Evolutionary conservation across 2,329 filamentous ascomycete genomes (phyloP), one percentile per base, ranked within the genome.

Genomic region (Malbranchea zuffiana): DNA sequence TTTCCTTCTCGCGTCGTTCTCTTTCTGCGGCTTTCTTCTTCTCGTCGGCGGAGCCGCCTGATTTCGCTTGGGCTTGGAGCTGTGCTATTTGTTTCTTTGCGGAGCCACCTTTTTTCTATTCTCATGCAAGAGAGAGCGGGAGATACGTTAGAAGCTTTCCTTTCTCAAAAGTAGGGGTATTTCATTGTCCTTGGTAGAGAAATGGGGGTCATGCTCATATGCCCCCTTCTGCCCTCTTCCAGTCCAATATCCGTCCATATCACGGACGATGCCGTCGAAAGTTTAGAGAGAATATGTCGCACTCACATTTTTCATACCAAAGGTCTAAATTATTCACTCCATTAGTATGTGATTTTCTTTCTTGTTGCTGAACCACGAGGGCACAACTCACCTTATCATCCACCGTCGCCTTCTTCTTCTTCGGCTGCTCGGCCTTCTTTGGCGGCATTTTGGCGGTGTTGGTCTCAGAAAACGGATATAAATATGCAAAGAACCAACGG

Each of bases 221-320:
- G 17, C 24, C 21, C 27, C 29, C 29, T 24, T n/a, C n/a, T n/a
- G n/a, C n/a, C n/a, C n/a, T n/a, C n/a, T n/a, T n/a, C n/a, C n/a
- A n/a, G n/a, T n/a, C n/a, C n/a, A n/a, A n/a, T n/a, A n/a, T n/a
- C n/a, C n/a, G n/a, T n/a, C n/a, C n/a, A n/a, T n/a, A n/a, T n/a
- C n/a, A n/a, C 38, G 38, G 21, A 13, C 26, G 36, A 27, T 15
- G 36, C 30, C 30, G 30, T 32, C 27, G 23, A 33, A 24, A 30
- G 10, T 36, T 18, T 21, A 13, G 38, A 32, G 42, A 29, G 39
- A n/a, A n/a, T n/a, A n/a, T n/a, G n/a, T 61, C 64, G 50, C 62
- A 71, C 42, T 44, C 31, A 44, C 68, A 59, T 98, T 98, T 68
- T 98, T 98, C 90, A 98, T 96, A 52, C 90, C 90, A 71, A 98